phyloP scores from a whole-genome alignment of 2,329 filamentous ascomycete genomes.

The Tolypocladium sp. region DNA sequence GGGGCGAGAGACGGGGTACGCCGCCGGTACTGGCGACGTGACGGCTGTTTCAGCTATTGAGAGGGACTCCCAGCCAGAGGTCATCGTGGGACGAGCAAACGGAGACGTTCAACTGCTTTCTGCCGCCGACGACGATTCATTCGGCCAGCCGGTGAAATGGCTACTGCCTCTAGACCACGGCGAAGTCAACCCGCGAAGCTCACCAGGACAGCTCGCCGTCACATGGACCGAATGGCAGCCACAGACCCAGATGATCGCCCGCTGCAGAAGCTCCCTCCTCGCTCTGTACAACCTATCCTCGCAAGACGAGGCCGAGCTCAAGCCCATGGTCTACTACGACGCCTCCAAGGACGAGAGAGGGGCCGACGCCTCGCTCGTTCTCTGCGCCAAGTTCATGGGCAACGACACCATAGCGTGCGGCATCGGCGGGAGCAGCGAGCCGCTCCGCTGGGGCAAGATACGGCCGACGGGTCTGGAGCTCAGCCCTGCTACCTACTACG shows the following conservation, averaged over 20 bases:
- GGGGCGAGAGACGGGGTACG: conserved; percentile 29
- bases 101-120: conserved; percentile 38
- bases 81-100: conserved; percentile 40
- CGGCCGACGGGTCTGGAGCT: conserved; percentile 35
- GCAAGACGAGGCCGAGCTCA: conserved; percentile 3
- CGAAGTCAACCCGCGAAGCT: background rate
- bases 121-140: conserved; percentile 19
- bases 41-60: conserved; percentile 36
- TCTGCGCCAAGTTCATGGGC: conserved; percentile 35
- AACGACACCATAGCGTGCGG: conserved; percentile 35
- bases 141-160: conserved; percentile 14
- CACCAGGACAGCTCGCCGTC: conserved; percentile 17
- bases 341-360: conserved; percentile 9
- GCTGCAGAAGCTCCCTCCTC: conserved; percentile 19
- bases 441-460: conserved; percentile 35
- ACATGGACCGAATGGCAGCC: conserved; percentile 24
- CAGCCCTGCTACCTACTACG: conserved; percentile 22
- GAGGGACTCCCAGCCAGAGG: conserved; percentile 16
- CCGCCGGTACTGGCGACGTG: conserved; percentile 38
- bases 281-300: conserved; percentile 17
- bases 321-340: conserved; percentile 15
- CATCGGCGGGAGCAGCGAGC: conserved; percentile 29
- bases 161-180: conserved; percentile 8
- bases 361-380: conserved; percentile 16
- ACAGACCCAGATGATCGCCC: conserved; percentile 17